A percentile compares a stretch with the other conserved stretches of the same genome.
These are phyloP conservation scores for Prototheca wickerhamii DNA, from an alignment of 163 green algal genomes.

Conservation along the genomic window DNA sequence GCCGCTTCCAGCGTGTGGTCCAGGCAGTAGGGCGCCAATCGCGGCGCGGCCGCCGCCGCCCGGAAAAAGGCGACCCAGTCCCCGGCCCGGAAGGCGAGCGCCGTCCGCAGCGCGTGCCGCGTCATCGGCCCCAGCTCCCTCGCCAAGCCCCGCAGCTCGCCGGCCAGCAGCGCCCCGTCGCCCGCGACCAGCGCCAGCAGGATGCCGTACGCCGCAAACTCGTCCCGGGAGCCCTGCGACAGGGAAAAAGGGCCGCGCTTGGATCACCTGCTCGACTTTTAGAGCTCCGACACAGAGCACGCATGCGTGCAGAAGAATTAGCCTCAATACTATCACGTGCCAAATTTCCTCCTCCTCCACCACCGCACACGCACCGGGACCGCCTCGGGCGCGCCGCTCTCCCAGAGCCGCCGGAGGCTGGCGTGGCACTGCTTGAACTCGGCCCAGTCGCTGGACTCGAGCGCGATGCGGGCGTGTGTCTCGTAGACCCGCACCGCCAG, in stretches of 20 bases:
- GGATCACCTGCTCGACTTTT: too few relatives aligned
- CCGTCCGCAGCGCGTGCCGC: conserved; percentile 35
- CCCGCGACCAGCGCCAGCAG: conserved; percentile 36
- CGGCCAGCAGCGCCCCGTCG: conserved; percentile 11
- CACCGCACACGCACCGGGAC: neutral
- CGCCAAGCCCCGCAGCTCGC: conserved; percentile 20
- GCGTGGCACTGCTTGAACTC: conserved; percentile 58
- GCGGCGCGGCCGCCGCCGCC: conserved; percentile 45
- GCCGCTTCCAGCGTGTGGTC: conserved; percentile 35
- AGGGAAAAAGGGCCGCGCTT: neutral
- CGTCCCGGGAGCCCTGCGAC: conserved; percentile 23
- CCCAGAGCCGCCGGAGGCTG: conserved; percentile 21
- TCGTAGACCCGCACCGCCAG: conserved; percentile 52
- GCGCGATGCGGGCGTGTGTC: conserved; percentile 34
- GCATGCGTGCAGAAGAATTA: too few relatives aligned
- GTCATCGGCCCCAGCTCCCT: neutral
- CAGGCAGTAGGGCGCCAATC: conserved; percentile 67
- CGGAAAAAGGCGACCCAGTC: conserved; percentile 33
- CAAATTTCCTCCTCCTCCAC: neutral
- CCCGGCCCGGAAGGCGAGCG: conserved; percentile 14
- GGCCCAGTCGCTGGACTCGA: conserved; percentile 48
- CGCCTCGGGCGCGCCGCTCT: neutral
- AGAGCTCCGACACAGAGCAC: too few relatives aligned
- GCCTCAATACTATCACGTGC: neutral
- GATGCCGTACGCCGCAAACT: conserved; percentile 60